These are phyloP conservation scores for Rugosomyces carneus DNA, from an alignment of 1,284 basidiomycete genomes.

Conservation along the genomic window DNA sequence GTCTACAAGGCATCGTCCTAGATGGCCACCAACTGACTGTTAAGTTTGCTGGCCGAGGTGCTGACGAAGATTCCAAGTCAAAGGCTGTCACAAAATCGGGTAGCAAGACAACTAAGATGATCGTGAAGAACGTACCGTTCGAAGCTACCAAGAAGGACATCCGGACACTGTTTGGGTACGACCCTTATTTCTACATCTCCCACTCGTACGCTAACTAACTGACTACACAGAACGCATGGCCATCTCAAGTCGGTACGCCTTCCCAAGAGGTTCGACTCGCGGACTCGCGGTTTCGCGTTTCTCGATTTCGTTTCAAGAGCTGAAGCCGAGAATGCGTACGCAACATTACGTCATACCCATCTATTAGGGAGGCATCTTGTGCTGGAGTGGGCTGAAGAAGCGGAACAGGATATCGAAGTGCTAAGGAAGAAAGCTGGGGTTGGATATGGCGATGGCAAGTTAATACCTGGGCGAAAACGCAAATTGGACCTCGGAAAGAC, in stretches of 20 bases:
- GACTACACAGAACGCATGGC: slow-evolving; percentile 66
- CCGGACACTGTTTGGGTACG: slow-evolving; percentile 79
- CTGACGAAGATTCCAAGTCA: slow-evolving; percentile 52
- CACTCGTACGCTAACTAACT: slow-evolving; percentile 4
- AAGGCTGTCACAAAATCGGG: slow-evolving; percentile 37
- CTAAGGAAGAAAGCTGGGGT: slow-evolving; percentile 77
- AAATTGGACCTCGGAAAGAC: slow-evolving; percentile 54
- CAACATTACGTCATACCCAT: slow-evolving; percentile 87
- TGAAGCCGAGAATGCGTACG: slow-evolving; percentile 84
- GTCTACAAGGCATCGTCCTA: slow-evolving; percentile 77
- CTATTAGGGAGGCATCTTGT: slow-evolving; percentile 93
- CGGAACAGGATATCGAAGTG: slow-evolving; percentile 64
- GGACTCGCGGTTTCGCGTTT: slow-evolving; percentile 92
- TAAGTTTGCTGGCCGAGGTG: slow-evolving; percentile 84
- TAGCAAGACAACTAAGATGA: slow-evolving; percentile 78
- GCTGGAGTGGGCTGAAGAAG: slow-evolving; percentile 89
- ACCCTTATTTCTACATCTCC: slow-evolving; percentile 17
- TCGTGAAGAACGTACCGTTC: slow-evolving; percentile 97
- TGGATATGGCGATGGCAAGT: slow-evolving; percentile 61
- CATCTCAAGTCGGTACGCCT: slow-evolving; percentile 88
- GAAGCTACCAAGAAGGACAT: slow-evolving; percentile 94
- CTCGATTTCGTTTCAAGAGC: slow-evolving; percentile 85
- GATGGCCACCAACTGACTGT: slow-evolving; percentile 86
- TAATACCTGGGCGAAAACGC: slow-evolving; percentile 63
- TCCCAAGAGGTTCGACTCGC: slow-evolving; percentile 82